phyloP scores from a whole-genome alignment of 192 early-diverging fungal species.

The Mortierella alpina region DNA sequence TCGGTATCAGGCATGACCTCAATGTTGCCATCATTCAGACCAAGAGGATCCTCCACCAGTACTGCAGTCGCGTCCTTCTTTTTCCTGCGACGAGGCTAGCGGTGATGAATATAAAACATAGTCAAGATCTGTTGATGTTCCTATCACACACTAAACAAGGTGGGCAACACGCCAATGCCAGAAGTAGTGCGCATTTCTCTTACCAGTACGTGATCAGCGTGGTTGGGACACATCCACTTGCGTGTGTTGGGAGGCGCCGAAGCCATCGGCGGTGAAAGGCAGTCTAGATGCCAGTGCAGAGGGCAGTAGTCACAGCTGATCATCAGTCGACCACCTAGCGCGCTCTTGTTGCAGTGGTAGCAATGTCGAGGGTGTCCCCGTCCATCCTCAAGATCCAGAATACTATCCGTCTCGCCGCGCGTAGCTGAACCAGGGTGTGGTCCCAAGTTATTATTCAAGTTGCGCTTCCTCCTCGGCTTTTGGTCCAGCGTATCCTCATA shows the following conservation, averaged over 20 bases:
- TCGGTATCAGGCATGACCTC: conserved; percentile 48
- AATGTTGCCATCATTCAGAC: conserved; percentile 53
- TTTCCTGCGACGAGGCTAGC: conserved; percentile 53
- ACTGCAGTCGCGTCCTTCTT: conserved; percentile 33
- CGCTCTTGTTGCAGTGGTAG: conserved; percentile 56
- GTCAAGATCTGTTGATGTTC: background rate
- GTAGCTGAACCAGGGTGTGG: background rate
- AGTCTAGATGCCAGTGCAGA: conserved; percentile 67
- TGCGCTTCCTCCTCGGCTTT: conserved; percentile 33
- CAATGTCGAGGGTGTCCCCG: conserved; percentile 54
- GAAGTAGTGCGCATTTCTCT: background rate
- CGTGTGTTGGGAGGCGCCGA: conserved; percentile 53
- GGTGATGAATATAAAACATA: background rate
- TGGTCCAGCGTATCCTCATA: conserved; percentile 54
- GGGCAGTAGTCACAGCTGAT: conserved; percentile 64
- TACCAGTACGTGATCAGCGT: conserved; percentile 58
- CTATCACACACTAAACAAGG: background rate
- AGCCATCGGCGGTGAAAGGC: conserved; percentile 61
- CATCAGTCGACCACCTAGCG: conserved; percentile 47
- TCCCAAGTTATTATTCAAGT: background rate
- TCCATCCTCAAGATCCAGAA: conserved; percentile 46
- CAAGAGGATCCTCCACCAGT: conserved; percentile 24
- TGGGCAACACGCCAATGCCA: background rate
- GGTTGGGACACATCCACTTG: conserved; percentile 70
- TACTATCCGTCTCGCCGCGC: conserved; percentile 35